A percentile compares a stretch with the other conserved stretches of the same genome.
Conservation (phyloP, 495 filamentous ascomycete genomes). For the Clohesyomyces aquaticus region DNA sequence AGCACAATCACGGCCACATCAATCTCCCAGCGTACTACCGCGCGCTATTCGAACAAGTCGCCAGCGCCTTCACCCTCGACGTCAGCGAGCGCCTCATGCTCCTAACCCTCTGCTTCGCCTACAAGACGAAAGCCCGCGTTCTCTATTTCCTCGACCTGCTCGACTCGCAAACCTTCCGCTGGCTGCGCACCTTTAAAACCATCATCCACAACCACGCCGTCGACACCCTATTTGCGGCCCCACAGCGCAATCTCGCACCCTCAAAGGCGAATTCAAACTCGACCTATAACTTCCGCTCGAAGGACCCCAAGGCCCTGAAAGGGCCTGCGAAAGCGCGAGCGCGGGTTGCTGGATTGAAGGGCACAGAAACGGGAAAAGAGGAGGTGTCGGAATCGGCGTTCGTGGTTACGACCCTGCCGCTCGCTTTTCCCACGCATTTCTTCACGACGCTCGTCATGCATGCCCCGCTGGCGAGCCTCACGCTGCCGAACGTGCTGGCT, state of each 20-base stretch:
- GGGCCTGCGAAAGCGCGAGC: too few species aligned
- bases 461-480: constrained; percentile 22
- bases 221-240: not conserved
- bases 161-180: not conserved
- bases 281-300: not conserved
- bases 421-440: constrained; percentile 16
- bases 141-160: constrained; percentile 10
- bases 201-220: constrained; percentile 4
- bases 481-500: not conserved
- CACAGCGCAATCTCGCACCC: not conserved
- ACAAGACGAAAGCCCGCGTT: constrained; percentile 12
- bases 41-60: constrained; percentile 10
- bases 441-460: constrained; percentile 36
- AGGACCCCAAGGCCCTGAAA: constrained; percentile 1
- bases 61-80: not conserved
- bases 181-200: not conserved
- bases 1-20: too few species aligned
- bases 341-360: too few species aligned
- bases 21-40: constrained; percentile 13
- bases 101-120: constrained; percentile 21
- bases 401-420: constrained; percentile 16
- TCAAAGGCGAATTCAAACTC: not conserved
- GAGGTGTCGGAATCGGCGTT: constrained; percentile 5
- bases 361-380: not conserved
- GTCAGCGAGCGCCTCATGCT: not conserved